A percentile compares a stretch with the other conserved stretches of the same genome.
Conservation (phyloP, 371 early-diverging fungal species). For the Mucor sp. region DNA sequence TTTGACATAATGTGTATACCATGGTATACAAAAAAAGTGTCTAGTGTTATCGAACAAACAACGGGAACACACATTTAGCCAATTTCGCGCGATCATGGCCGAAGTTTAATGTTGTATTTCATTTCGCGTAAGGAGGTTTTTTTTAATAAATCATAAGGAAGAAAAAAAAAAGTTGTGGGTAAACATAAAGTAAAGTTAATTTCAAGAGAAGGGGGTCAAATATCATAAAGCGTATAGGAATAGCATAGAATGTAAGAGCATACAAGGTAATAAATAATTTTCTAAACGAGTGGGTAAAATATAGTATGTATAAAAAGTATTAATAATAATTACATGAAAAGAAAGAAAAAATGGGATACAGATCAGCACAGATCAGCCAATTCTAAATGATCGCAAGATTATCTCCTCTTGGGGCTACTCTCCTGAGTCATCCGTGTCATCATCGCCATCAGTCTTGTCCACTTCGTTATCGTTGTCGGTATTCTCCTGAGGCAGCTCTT, state of each 20-base stretch:
- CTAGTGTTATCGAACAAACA: not conserved
- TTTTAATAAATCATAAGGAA: not conserved
- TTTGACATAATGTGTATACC: not conserved
- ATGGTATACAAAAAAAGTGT: not conserved
- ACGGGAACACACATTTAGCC: not conserved
- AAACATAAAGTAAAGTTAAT: not conserved
- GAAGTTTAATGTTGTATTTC: not conserved
- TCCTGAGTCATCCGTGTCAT: not conserved
- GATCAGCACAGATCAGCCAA: not conserved
- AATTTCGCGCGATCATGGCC: not conserved
- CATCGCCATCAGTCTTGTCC: not conserved
- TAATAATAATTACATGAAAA: not conserved
- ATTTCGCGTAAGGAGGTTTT: not conserved
- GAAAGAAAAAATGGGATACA: not conserved
- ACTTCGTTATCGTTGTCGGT: not conserved
- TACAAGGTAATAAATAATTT: not conserved
- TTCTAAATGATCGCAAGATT: not conserved
- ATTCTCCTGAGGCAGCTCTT: not conserved
- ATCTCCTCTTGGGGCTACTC: not conserved
- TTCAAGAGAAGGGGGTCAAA: not conserved
- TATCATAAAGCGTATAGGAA: not conserved
- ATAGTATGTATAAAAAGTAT: not conserved
- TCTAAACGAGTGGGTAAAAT: not conserved
- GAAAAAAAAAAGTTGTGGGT: not conserved
- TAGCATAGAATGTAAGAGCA: not conserved